phyloP scores from a whole-genome alignment of 2,329 filamentous ascomycete species.

The Ambrosiella xylebori region DNA sequence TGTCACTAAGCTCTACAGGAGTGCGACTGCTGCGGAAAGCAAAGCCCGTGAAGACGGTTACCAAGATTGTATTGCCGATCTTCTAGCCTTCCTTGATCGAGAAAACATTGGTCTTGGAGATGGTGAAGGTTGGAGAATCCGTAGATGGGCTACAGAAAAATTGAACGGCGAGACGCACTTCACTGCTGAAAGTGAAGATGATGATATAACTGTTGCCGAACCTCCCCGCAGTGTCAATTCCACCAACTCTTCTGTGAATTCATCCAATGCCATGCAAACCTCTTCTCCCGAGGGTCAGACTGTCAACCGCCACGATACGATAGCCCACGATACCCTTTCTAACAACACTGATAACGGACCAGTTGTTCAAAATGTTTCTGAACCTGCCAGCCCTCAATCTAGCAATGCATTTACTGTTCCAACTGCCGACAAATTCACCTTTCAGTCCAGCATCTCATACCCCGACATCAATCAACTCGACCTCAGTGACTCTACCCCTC shows the following conservation, averaged over 20 bases:
- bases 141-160: conserved; percentile 51
- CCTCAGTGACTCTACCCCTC: conserved; percentile 32
- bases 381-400: neutral
- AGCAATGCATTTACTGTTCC: conserved; percentile 25
- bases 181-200: conserved; percentile 51
- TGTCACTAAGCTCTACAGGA: conserved; percentile 93
- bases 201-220: conserved; percentile 35
- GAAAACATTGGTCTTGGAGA: conserved; percentile 62
- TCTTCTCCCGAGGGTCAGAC: conserved; percentile 14
- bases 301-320: neutral
- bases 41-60: conserved; percentile 69
- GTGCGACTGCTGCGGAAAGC: conserved; percentile 59
- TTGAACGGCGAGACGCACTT: conserved; percentile 42
- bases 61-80: conserved; percentile 81
- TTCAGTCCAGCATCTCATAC: conserved; percentile 46
- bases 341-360: neutral
- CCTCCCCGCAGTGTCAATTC: conserved; percentile 19
- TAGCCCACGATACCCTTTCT: neutral
- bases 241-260: conserved; percentile 14
- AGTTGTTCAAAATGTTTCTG: neutral
- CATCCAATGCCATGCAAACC: conserved; percentile 16
- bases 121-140: conserved; percentile 52
- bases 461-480: conserved; percentile 41
- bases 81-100: conserved; percentile 70
- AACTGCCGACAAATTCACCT: conserved; percentile 47